Evolutionary conservation across 768 basidiomycete genomes (phyloP), one percentile per base, ranked within the genome.

Genomic region (Termitomyces sp.): DNA sequence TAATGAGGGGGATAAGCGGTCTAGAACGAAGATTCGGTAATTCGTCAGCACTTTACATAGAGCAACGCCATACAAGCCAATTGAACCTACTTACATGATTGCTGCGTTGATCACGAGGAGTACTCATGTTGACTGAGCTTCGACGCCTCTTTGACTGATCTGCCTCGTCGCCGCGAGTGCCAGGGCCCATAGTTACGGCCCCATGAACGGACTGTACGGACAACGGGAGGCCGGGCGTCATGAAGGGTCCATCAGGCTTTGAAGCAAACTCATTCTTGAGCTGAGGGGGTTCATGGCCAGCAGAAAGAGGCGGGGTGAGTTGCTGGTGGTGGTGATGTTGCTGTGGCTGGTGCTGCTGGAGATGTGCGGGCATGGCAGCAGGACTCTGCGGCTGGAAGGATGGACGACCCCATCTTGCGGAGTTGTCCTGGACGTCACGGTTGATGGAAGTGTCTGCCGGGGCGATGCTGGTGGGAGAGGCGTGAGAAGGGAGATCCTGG

Each of bases 211-310:
- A 62, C 63, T 79, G 79, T 9, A 75, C 77, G 10, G 78, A 79
- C 26, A 78, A 64, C 26, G 79, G 79, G 13, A 79, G 65, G 3
- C 77, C 77, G 16, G 79, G 77, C 24, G 77, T 79, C 36, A 75
- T 63, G 66, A 84, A 84, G 29, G 76, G 76, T 24, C 72, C 77
- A 61, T 83, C 83, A 50, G 79, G 76, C 63, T 81, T 81, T 49
- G 76, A 72, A 26, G 73, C 62, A 62, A 79, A 81, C 18, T 79
- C 76, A 36, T 69, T 67, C 63, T 74, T 75, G 10, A 70, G 66
- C 34, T 70, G 49, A 7, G 61, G 39, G 3, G 62, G 60, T 45
- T 81, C 77, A 59, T 78, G 77, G 26, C 72, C 70, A 46, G 78
- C 74, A 20, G 79, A 79, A 33, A 79, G 60, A 3, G 78, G 78